Evolutionary conservation across 1,284 basidiomycete genomes (phyloP).

Genomic region (Pholiota adiposa): DNA sequence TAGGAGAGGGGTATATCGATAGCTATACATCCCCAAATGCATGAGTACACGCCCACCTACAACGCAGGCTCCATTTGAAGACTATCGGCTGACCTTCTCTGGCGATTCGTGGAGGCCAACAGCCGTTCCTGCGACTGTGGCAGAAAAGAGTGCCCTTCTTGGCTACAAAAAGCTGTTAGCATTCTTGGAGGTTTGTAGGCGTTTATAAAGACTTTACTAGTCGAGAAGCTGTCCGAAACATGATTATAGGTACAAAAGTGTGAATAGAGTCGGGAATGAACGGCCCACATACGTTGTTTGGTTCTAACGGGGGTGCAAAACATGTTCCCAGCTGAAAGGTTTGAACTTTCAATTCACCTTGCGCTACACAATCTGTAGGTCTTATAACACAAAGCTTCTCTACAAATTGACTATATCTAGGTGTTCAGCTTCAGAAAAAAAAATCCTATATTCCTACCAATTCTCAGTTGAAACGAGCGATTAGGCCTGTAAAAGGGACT

Average conservation of each 20-base stretch:
- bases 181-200: neutral
- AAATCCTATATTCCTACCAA: too few species aligned
- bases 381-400: conserved; percentile 31
- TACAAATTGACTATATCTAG: too few species aligned
- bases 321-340: neutral
- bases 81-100: conserved; percentile 32
- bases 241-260: conserved; percentile 14
- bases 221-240: conserved; percentile 34
- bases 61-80: neutral
- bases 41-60: neutral
- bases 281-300: conserved; percentile 27
- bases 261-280: conserved; percentile 24
- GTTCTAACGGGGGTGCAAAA: conserved; percentile 14
- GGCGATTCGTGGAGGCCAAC: conserved; percentile 31
- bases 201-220: neutral
- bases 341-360: conserved; percentile 6
- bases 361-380: neutral
- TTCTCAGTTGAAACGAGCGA: too few species aligned
- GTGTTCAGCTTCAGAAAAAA: too few species aligned
- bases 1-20: conserved; percentile 75
- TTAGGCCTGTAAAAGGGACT: too few species aligned
- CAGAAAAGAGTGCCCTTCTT: conserved; percentile 35
- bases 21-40: conserved; percentile 48
- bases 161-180: conserved; percentile 26
- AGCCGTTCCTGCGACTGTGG: conserved; percentile 33